A percentile compares a stretch with the other conserved stretches of the same genome.
Conservation (phyloP, 257 asterid genomes). For the Solanum gracilifrons region DNA sequence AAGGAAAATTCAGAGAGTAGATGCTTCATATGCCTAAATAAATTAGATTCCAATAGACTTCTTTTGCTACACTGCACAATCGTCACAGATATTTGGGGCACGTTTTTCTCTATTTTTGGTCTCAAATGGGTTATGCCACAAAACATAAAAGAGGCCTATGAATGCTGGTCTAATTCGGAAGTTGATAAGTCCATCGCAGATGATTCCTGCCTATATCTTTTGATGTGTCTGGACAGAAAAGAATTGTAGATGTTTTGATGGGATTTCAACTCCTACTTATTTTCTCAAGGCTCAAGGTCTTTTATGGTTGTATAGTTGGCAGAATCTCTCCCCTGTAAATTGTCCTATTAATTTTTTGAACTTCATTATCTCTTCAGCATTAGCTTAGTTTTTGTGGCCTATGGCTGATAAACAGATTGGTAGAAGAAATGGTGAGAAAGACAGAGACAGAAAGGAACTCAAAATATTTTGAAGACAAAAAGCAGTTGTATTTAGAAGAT, state of each 20-base stretch:
- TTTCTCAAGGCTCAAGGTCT: neutral
- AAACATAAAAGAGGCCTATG: neutral
- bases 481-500: neutral
- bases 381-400: neutral
- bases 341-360: neutral
- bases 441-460: neutral
- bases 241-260: neutral
- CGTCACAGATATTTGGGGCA: neutral
- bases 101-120: neutral
- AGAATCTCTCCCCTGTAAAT: neutral
- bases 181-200: neutral
- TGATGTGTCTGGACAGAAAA: neutral
- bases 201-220: neutral
- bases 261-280: neutral
- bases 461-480: neutral
- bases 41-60: neutral
- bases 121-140: neutral
- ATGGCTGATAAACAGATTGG: neutral
- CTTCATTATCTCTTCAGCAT: neutral
- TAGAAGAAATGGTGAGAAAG: neutral
- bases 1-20: neutral
- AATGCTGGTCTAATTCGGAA: neutral
- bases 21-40: neutral
- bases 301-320: neutral
- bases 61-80: neutral